Evolutionary conservation across 129 eudicot species (phyloP).

Genomic region (carrot (Daucus carota)): DH1_v3.0 NC_030386.2:6648001-6648500

Average conservation of each 20-base stretch:
- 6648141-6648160: conserved; percentile 33
- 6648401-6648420: not conserved
- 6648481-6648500: not conserved
- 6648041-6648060: conserved; percentile 26
- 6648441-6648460: not conserved
- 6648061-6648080: conserved; percentile 9
- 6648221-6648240: not conserved
- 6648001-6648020: conserved; percentile 72
- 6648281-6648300: not conserved
- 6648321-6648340: not conserved
- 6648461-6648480: not conserved
- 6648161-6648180: not conserved
- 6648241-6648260: not conserved
- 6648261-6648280: not conserved
- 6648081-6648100: conserved; percentile 23
- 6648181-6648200: not conserved
- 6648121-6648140: conserved; percentile 14
- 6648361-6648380: not conserved
- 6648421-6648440: not conserved
- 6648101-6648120: conserved; percentile 11
- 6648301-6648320: not conserved
- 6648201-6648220: not conserved
- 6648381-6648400: not conserved
- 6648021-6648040: conserved; percentile 62
- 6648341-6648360: not conserved